Percentiles rank a stretch among this genome's conserved stretches.
These are phyloP conservation scores for Diplosphaera chodatii DNA, from an alignment of 139 green algal species.

Conservation along the genomic window DNA sequence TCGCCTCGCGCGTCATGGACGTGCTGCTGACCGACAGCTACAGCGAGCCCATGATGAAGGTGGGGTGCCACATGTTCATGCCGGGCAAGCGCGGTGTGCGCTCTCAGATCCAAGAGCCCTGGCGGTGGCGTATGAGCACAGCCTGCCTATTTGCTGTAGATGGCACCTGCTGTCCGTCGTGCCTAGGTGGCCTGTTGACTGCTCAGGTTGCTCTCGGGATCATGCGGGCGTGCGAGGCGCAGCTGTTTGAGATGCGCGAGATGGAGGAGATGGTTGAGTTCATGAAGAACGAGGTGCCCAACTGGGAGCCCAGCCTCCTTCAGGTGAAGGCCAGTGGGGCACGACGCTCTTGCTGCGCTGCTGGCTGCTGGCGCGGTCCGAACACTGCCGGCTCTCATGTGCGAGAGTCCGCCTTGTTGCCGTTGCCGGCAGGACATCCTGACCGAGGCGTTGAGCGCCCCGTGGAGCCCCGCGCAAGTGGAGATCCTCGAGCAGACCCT, in stretches of 20 bases:
- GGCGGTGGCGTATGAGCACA: too few species aligned
- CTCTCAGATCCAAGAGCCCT: too few species aligned
- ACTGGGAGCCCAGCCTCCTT: slow-evolving; percentile 1
- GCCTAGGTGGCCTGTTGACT: too few species aligned
- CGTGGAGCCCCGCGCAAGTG: slow-evolving; percentile 51
- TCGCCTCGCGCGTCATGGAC: slow-evolving; percentile 68
- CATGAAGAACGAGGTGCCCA: slow-evolving; percentile 51
- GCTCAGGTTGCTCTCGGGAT: slow-evolving; percentile 46
- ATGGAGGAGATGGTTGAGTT: slow-evolving; percentile 61
- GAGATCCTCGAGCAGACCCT: slow-evolving; percentile 36
- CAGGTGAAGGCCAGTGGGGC: too few species aligned
- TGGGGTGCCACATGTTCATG: slow-evolving; percentile 2
- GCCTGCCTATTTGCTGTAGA: too few species aligned
- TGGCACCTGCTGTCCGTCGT: too few species aligned
- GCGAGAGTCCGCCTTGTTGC: too few species aligned
- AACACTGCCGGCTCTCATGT: not conserved
- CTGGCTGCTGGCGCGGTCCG: too few species aligned
- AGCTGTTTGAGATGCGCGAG: slow-evolving; percentile 47
- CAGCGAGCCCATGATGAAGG: slow-evolving; percentile 61
- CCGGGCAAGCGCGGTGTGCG: too few species aligned
- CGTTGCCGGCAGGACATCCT: slow-evolving; percentile 24
- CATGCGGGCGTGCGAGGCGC: slow-evolving; percentile 24
- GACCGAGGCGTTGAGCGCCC: slow-evolving; percentile 32
- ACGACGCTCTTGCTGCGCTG: too few species aligned
- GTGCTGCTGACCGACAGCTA: slow-evolving; percentile 56